Evolutionary conservation across 495 filamentous ascomycete genomes (phyloP).

Genomic region (Penicillium lividum): DNA sequence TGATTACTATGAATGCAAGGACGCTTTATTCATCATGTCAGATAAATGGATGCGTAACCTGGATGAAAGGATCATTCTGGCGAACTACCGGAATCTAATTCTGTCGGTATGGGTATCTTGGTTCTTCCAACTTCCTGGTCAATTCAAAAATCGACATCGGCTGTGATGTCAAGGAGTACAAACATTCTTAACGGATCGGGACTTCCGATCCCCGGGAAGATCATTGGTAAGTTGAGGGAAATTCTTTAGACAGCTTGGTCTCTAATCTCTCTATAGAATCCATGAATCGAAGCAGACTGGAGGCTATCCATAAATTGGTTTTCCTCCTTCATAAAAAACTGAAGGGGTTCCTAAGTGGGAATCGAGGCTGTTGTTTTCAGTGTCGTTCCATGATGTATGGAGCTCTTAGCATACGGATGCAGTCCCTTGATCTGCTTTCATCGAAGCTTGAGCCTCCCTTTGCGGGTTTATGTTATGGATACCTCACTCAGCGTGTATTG

Average conservation of each 20-base stretch:
- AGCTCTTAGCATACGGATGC: too few relatives aligned
- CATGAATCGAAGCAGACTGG: constrained; percentile 23
- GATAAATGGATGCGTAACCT: constrained; percentile 44
- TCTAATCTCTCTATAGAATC: constrained; percentile 8
- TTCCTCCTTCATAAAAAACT: constrained; percentile 14
- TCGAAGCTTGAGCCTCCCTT: too few relatives aligned
- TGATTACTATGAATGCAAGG: constrained; percentile 51
- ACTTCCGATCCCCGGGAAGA: constrained; percentile 26
- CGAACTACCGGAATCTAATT: constrained; percentile 30
- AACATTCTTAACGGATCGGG: constrained; percentile 20
- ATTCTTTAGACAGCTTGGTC: background rate
- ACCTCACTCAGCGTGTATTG: too few relatives aligned
- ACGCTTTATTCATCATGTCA: constrained; percentile 40
- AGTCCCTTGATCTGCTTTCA: too few relatives aligned
- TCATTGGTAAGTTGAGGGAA: constrained; percentile 26
- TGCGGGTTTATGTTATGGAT: too few relatives aligned
- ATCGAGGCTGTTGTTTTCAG: too few relatives aligned
- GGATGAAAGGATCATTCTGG: constrained; percentile 15
- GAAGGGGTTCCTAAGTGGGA: background rate
- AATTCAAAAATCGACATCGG: constrained; percentile 27
- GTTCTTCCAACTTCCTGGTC: constrained; percentile 25
- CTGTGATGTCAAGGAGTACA: constrained; percentile 20
- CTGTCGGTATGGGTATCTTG: constrained; percentile 44
- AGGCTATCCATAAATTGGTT: constrained; percentile 19
- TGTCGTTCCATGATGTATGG: too few relatives aligned